These are phyloP conservation scores for Theobroma cacao DNA, from an alignment of 345 rosid genomes.

Conservation along the genomic window DNA sequence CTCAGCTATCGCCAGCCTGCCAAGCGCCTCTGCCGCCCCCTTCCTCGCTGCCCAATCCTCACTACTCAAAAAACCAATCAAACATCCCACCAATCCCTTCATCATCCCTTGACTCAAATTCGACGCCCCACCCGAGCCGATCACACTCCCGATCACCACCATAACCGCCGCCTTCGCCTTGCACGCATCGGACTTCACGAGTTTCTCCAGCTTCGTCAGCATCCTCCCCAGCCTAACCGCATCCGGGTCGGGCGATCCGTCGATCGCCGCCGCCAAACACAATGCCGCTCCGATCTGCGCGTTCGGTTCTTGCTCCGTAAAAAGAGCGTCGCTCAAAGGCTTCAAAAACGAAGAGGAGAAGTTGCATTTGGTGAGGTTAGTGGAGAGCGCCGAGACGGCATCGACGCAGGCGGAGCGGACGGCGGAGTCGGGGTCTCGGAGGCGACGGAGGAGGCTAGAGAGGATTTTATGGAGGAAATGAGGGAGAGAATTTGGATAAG, in stretches of 20 bases:
- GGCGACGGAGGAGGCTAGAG: slow-evolving; percentile 58
- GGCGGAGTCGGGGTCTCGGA: slow-evolving; percentile 78
- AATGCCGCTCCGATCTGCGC: slow-evolving; percentile 84
- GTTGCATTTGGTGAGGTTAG: slow-evolving; percentile 52
- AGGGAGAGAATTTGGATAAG: slow-evolving; percentile 51
- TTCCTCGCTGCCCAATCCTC: slow-evolving; percentile 93
- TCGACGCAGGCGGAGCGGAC: slow-evolving; percentile 68
- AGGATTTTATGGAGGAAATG: slow-evolving; percentile 68
- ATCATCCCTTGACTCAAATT: slow-evolving; percentile 29
- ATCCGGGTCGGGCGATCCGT: slow-evolving; percentile 68
- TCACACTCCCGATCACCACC: slow-evolving; percentile 79
- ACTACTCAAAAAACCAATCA: slow-evolving; percentile 58
- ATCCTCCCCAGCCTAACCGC: slow-evolving; percentile 47
- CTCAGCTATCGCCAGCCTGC: slow-evolving; percentile 70
- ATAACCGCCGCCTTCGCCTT: slow-evolving; percentile 78
- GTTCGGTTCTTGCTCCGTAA: slow-evolving; percentile 79
- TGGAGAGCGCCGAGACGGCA: slow-evolving; percentile 58
- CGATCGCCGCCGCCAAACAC: slow-evolving; percentile 83
- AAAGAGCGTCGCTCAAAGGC: slow-evolving; percentile 71
- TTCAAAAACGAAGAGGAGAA: slow-evolving; percentile 61
- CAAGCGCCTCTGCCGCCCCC: slow-evolving; percentile 81
- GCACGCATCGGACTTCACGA: slow-evolving; percentile 60
- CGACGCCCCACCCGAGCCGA: slow-evolving; percentile 67
- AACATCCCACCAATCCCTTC: slow-evolving; percentile 54
- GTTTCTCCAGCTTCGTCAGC: slow-evolving; percentile 64